Evolutionary conservation across 441 rosid genomes (phyloP).

Genomic region (Brassica balearica): DNA sequence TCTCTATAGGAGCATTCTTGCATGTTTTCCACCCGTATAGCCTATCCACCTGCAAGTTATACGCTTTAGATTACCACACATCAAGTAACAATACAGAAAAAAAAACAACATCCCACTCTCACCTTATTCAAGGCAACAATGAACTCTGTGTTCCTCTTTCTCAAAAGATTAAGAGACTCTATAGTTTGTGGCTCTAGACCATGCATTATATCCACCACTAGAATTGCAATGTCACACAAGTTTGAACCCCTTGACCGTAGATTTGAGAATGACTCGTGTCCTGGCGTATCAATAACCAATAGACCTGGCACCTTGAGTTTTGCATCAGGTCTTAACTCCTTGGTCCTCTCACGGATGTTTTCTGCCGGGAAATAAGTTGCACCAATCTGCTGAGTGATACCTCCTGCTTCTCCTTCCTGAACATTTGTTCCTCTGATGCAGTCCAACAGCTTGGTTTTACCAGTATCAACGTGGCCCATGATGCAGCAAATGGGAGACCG

Average conservation of each 20-base stretch:
- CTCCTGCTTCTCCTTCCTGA: constrained; percentile 99
- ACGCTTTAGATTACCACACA: neutral
- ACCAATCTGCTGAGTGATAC: constrained; percentile 98
- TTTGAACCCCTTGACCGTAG: constrained; percentile 93
- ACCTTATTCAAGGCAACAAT: constrained; percentile 96
- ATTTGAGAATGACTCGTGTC: constrained; percentile 93
- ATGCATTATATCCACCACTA: constrained; percentile 97
- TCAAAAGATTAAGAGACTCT: constrained; percentile 91
- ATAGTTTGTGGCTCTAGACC: constrained; percentile 95
- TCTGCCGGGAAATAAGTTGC: constrained; percentile 95
- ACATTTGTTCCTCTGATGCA: constrained; percentile 94
- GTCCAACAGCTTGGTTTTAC: constrained; percentile 88
- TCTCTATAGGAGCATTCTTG: constrained; percentile 78
- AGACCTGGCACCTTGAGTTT: constrained; percentile 93
- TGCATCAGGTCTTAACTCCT: constrained; percentile 92
- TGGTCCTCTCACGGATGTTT: constrained; percentile 95
- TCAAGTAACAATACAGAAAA: constrained; percentile 15
- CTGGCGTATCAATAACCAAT: constrained; percentile 97
- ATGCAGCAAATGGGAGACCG: constrained; percentile 94
- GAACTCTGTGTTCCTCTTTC: constrained; percentile 87
- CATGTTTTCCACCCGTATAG: constrained; percentile 89
- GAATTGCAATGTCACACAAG: constrained; percentile 94
- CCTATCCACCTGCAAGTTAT: constrained; percentile 77
- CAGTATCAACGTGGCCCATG: constrained; percentile 84
- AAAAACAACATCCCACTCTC: constrained; percentile 13